Evolutionary conservation across 768 basidiomycete genomes (phyloP).

Genomic region (Leccinum variicolor): DNA sequence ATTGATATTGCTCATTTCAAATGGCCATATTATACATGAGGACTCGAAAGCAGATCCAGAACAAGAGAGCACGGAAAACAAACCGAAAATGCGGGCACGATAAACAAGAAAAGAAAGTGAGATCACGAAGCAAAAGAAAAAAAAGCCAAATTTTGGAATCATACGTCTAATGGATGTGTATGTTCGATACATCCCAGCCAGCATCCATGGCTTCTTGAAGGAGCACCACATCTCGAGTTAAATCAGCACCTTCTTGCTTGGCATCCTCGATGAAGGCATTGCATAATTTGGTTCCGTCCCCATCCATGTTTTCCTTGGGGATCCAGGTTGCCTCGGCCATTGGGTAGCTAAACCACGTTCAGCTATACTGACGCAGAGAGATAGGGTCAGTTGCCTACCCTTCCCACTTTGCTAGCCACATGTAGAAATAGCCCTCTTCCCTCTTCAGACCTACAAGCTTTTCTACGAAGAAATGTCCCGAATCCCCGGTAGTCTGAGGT

Average conservation of each 20-base stretch:
- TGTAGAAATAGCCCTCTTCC: conserved; percentile 8
- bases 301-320: conserved; percentile 25
- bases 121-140: too few relatives aligned
- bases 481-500: neutral
- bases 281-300: conserved; percentile 16
- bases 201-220: conserved; percentile 21
- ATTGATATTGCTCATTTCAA: neutral
- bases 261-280: conserved; percentile 19
- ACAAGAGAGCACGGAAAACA: neutral
- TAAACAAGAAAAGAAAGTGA: too few relatives aligned
- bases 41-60: neutral
- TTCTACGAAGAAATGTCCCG: conserved; percentile 24
- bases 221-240: conserved; percentile 14
- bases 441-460: conserved; percentile 27
- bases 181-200: conserved; percentile 11
- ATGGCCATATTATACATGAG: neutral
- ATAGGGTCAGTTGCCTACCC: conserved; percentile 19
- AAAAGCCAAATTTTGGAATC: neutral
- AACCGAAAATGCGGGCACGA: neutral
- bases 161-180: too few relatives aligned
- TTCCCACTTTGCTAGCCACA: conserved; percentile 34
- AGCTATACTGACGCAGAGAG: neutral
- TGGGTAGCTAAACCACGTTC: conserved; percentile 18
- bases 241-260: conserved; percentile 14
- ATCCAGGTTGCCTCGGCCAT: conserved; percentile 30